phyloP scores from a whole-genome alignment of 2,329 filamentous ascomycete species.

The Aspergillus amoenus region DNA sequence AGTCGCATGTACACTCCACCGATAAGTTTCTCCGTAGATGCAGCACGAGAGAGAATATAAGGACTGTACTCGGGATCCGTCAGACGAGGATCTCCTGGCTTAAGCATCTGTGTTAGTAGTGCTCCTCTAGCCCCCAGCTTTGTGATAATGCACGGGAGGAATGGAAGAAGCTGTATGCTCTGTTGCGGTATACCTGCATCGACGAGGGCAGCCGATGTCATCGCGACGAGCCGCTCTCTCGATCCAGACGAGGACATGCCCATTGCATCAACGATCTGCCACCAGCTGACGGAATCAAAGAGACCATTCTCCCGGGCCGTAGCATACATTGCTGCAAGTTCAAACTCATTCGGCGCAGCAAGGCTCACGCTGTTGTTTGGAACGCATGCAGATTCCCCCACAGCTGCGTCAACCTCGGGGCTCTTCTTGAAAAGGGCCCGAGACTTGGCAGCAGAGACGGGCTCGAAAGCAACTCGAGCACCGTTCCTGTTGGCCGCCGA shows the following conservation, averaged over 20 bases:
- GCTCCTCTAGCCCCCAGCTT: slow-evolving; percentile 79
- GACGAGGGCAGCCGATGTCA: slow-evolving; percentile 68
- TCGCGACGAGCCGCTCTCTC: slow-evolving; percentile 66
- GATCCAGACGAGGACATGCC: slow-evolving; percentile 68
- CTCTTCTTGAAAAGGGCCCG: slow-evolving; percentile 59
- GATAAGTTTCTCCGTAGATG: slow-evolving; percentile 56
- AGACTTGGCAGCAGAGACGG: slow-evolving; percentile 81
- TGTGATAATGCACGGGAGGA: slow-evolving; percentile 78
- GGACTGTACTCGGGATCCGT: slow-evolving; percentile 60
- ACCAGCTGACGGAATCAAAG: slow-evolving; percentile 74
- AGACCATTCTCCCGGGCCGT: slow-evolving; percentile 66
- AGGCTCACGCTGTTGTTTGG: slow-evolving; percentile 68
- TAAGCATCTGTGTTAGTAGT: slow-evolving; percentile 70
- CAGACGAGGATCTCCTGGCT: slow-evolving; percentile 66
- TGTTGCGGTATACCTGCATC: slow-evolving; percentile 82
- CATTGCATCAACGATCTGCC: slow-evolving; percentile 73
- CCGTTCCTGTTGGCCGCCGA: slow-evolving; percentile 56
- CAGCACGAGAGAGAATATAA: slow-evolving; percentile 69
- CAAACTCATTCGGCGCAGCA: slow-evolving; percentile 77
- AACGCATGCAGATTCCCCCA: slow-evolving; percentile 48
- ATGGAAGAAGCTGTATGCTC: slow-evolving; percentile 80
- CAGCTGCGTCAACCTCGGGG: slow-evolving; percentile 23
- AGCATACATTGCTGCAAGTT: slow-evolving; percentile 75
- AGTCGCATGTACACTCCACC: slow-evolving; percentile 83
- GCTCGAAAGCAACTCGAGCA: slow-evolving; percentile 75